phyloP scores from a whole-genome alignment of 192 early-diverging fungal genomes.

The Backusella mclennaniae region DNA sequence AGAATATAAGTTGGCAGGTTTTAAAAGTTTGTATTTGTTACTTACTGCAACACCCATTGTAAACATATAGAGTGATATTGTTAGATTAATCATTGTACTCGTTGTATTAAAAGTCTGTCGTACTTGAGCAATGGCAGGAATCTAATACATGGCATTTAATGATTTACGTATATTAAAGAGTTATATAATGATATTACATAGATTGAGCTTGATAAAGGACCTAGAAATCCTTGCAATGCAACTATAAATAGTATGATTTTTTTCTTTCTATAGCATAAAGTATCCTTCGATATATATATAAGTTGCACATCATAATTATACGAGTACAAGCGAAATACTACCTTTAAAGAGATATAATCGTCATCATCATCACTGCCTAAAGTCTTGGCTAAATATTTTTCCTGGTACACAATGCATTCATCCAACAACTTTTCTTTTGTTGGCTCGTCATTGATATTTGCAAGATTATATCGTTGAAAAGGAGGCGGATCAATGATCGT shows the following conservation, averaged over 20 bases:
- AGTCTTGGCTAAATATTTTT: not conserved
- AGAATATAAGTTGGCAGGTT: not conserved
- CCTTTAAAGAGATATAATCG: not conserved
- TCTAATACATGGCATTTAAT: not conserved
- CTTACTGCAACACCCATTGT: conserved; percentile 30
- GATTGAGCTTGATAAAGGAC: conserved; percentile 34
- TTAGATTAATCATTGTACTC: conserved; percentile 27
- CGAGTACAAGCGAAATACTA: not conserved
- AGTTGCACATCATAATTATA: not conserved
- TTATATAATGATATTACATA: conserved; percentile 17
- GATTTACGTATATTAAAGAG: not conserved
- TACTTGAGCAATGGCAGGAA: conserved; percentile 31
- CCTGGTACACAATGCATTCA: not conserved
- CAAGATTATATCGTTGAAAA: not conserved
- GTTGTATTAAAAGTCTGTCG: conserved; percentile 17
- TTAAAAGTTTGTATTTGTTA: not conserved
- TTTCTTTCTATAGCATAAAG: conserved; percentile 8
- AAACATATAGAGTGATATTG: conserved; percentile 33
- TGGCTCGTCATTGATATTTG: not conserved
- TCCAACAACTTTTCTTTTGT: not conserved
- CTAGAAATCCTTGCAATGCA: conserved; percentile 35
- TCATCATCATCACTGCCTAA: not conserved
- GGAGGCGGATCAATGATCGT: not conserved
- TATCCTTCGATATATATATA: not conserved
- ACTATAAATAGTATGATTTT: conserved; percentile 30